Percentiles rank a stretch among this genome's conserved stretches.
These are phyloP conservation scores for Diplodia intermedia DNA, from an alignment of 2,329 filamentous ascomycete species.

Conservation along the genomic window DNA sequence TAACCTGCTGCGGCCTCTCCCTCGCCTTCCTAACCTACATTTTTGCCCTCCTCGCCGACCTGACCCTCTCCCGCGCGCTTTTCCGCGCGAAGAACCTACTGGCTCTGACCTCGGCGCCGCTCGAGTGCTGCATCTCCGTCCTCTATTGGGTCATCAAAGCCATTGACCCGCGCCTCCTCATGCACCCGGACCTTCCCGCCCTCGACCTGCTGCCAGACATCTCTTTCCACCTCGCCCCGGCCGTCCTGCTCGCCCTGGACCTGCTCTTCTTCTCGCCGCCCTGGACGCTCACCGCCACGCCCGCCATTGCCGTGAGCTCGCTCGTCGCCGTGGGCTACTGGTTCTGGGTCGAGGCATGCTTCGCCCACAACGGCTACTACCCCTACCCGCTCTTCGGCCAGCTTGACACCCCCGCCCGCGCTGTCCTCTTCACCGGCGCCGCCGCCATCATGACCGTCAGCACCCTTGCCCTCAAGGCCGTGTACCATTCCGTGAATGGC, in stretches of 20 bases:
- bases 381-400: slow-evolving; percentile 85
- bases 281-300: slow-evolving; percentile 69
- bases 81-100: slow-evolving; percentile 73
- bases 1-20: slow-evolving; percentile 69
- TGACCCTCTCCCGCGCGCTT: slow-evolving; percentile 63
- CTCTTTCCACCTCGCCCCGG: slow-evolving; percentile 68
- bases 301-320: slow-evolving; percentile 65
- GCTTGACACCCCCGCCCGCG: slow-evolving; percentile 69
- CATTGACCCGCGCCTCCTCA: slow-evolving; percentile 29
- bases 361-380: slow-evolving; percentile 72
- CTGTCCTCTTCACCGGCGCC: slow-evolving; percentile 66
- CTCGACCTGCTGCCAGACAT: slow-evolving; percentile 38
- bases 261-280: slow-evolving; percentile 74
- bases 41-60: slow-evolving; percentile 68
- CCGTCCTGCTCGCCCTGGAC: slow-evolving; percentile 69
- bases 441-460: slow-evolving; percentile 24
- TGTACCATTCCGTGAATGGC: slow-evolving; percentile 73
- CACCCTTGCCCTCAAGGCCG: slow-evolving; percentile 48
- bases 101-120: slow-evolving; percentile 69
- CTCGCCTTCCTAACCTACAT: slow-evolving; percentile 67
- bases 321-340: slow-evolving; percentile 72
- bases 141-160: slow-evolving; percentile 75
- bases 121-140: slow-evolving; percentile 73
- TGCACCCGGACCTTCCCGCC: slow-evolving; percentile 22
- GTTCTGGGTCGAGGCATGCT: slow-evolving; percentile 79